Percentiles rank a stretch among this genome's conserved stretches.
These are phyloP conservation scores for Haberlea rhodopensis DNA, from an alignment of 257 asterid species.

Conservation along the genomic window DNA sequence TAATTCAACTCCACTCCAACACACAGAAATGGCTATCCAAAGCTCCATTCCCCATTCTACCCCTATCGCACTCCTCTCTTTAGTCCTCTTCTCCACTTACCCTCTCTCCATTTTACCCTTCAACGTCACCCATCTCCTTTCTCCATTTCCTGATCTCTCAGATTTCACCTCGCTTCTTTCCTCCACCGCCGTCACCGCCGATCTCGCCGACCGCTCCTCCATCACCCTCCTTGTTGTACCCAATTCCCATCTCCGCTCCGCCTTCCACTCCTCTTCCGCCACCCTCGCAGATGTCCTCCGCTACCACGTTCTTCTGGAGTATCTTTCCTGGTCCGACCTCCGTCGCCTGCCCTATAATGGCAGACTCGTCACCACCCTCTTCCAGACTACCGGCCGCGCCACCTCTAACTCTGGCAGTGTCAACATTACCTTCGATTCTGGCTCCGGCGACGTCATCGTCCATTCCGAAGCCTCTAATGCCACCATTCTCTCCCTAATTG, in stretches of 20 bases:
- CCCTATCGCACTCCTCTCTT: conserved; percentile 47
- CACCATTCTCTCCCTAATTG: conserved; percentile 46
- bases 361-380: conserved; percentile 61
- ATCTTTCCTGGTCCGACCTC: conserved; percentile 60
- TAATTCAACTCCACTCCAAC: no score
- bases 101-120: conserved; percentile 38
- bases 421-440: conserved; percentile 54
- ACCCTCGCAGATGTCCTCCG: conserved; percentile 71
- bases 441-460: conserved; percentile 41
- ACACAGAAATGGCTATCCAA: conserved; percentile 49
- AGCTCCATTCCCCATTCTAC: conserved; percentile 44
- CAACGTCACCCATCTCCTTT: conserved; percentile 53
- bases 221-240: conserved; percentile 71
- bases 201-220: conserved; percentile 54
- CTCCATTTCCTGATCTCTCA: conserved; percentile 58
- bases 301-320: conserved; percentile 75
- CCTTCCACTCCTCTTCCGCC: conserved; percentile 42
- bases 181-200: conserved; percentile 64
- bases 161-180: conserved; percentile 59
- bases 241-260: conserved; percentile 48
- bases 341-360: conserved; percentile 57
- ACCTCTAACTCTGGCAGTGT: conserved; percentile 52
- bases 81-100: conserved; percentile 41
- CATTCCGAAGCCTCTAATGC: conserved; percentile 68
- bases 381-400: conserved; percentile 77